Percentiles rank a stretch among this genome's conserved stretches.
These are phyloP conservation scores for Pelargonium cotyledonis DNA, from an alignment of 441 rosid genomes.

Conservation along the genomic window DNA sequence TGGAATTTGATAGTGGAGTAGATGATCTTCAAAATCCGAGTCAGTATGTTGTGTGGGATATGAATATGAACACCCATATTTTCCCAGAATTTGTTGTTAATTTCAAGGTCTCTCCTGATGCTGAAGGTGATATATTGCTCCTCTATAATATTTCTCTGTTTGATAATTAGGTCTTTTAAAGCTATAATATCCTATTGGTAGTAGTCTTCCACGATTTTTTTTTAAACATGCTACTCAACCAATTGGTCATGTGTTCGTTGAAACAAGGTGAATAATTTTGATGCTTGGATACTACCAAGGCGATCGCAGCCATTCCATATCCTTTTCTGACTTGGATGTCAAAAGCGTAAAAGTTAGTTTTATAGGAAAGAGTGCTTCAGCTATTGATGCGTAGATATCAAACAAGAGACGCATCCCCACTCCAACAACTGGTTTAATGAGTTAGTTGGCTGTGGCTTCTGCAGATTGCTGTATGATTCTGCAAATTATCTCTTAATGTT, in stretches of 20 bases:
- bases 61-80: slow-evolving; percentile 84
- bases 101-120: slow-evolving; percentile 63
- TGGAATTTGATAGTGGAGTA: slow-evolving; percentile 76
- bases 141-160: no score
- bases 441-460: slow-evolving; percentile 33
- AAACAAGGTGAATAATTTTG: slow-evolving; percentile 33
- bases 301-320: slow-evolving; percentile 27
- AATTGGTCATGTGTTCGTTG: slow-evolving; percentile 35
- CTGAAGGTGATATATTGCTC: slow-evolving; percentile 66
- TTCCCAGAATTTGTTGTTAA: slow-evolving; percentile 87
- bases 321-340: slow-evolving; percentile 22
- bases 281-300: slow-evolving; percentile 26
- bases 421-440: slow-evolving; percentile 43
- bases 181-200: no score
- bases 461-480: slow-evolving; percentile 24
- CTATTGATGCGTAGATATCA: slow-evolving; percentile 33
- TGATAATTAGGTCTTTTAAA: not conserved
- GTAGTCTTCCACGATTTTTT: no score
- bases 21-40: slow-evolving; percentile 71
- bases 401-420: slow-evolving; percentile 33
- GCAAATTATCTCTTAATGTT: slow-evolving; percentile 5
- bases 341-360: slow-evolving; percentile 23
- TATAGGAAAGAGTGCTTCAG: slow-evolving; percentile 25
- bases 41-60: slow-evolving; percentile 69
- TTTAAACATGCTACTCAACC: slow-evolving; percentile 20